A percentile compares a stretch with the other conserved stretches of the same genome.
Evolutionary conservation across 2,329 filamentous ascomycete species (phyloP).

Genomic region (Ophiostoma montium): DNA sequence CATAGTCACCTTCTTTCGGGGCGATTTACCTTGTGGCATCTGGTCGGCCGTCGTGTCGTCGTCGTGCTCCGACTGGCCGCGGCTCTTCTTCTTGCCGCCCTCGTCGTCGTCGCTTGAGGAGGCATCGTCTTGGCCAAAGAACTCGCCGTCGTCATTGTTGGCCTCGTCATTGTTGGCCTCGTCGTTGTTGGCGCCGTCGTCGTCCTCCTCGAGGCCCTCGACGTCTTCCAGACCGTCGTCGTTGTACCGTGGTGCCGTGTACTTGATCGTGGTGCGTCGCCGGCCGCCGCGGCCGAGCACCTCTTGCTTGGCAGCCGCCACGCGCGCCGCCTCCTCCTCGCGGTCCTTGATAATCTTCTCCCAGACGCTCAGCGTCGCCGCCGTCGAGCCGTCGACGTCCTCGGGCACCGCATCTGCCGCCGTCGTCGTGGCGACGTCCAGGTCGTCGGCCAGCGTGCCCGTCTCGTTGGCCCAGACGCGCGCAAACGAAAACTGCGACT

Average conservation of each 20-base stretch:
- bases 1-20: background rate
- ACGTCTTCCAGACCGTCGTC: conserved; percentile 18
- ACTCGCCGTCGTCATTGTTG: conserved; percentile 9
- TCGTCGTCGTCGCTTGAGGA: conserved; percentile 10
- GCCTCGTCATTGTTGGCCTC: conserved; percentile 12
- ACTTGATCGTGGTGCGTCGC: conserved; percentile 32
- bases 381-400: conserved; percentile 18
- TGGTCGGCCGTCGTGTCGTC: background rate
- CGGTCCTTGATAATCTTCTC: conserved; percentile 77
- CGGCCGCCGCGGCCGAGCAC: conserved; percentile 78
- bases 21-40: conserved; percentile 15
- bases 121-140: conserved; percentile 1
- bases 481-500: conserved; percentile 78
- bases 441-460: conserved; percentile 48
- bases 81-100: conserved; percentile 5
- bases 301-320: conserved; percentile 53
- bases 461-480: conserved; percentile 84
- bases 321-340: conserved; percentile 61
- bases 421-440: conserved; percentile 34
- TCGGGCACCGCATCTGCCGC: background rate
- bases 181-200: conserved; percentile 2
- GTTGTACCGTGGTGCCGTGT: conserved; percentile 11
- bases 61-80: background rate
- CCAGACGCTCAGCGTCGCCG: conserved; percentile 57
- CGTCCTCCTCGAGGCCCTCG: conserved; percentile 7